Base-by-base conservation (phyloP, 176 grass and related monocot genomes). In the Ananas comosus region DNA sequence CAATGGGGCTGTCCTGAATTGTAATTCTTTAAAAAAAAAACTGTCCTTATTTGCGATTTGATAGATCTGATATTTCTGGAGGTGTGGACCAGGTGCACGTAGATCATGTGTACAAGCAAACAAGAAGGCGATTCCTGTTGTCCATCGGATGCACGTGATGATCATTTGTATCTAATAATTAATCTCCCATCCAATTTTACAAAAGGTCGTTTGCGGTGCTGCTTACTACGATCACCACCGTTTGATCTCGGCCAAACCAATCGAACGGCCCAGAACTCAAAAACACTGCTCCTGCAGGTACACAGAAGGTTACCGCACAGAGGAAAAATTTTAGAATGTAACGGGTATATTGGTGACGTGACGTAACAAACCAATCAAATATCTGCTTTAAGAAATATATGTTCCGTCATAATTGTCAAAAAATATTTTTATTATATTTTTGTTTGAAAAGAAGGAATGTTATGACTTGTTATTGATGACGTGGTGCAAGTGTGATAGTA, bases 101-200 rank as follows among this genome's bases (percentile, higher is more conserved):
- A 33, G 52, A 27, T 80, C 54, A 72, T 80, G 76, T 83, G 85
- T 64, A 50, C 72, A 68, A 84, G 81, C 86, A 18, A 81, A 67
- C 81, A n/a, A 47, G 73, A 63, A 22, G 64, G 49, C 12, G 76
- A 80, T 69, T 49, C 67, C 70, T 16, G 50, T 14, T 70, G 50
- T 53, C 12, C 69, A 47, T 25, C 50, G 5, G 50, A 28, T 57
- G 69, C 81, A 78, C 78, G 86, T 78, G 86, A 88, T 75, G 52
- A 56, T 81, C 78, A 71, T 48, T 70, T 67, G 74, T 78, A 78
- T 22, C 53, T 61, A 65, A 76, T 51, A 77, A 76, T 73, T 51
- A 77, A 76, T 73, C 12, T 48, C 50, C 68, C 68, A 68, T 27
- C 1, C 25, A 23, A 54, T 68, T 12, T 47, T 19, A 12, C 29